These are phyloP conservation scores for Termitomyces sp. DNA, from an alignment of 768 basidiomycete species.

Conservation along the genomic window DNA sequence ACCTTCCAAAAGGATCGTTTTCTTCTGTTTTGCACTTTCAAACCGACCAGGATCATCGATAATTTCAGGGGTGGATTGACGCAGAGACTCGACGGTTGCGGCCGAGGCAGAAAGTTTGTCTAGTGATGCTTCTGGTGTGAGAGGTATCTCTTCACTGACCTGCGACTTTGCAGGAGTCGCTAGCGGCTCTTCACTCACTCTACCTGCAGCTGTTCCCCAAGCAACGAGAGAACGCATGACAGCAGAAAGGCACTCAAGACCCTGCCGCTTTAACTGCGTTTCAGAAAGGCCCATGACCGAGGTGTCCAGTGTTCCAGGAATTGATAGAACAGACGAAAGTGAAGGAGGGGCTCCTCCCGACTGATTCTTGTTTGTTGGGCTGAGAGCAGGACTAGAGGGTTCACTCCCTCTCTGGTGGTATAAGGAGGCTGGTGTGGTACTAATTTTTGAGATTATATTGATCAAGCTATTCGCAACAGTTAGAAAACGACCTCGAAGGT, in stretches of 20 bases:
- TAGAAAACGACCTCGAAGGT: background rate
- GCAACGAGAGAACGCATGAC: slow-evolving; percentile 85
- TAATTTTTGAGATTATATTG: slow-evolving; percentile 93
- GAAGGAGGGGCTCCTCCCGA: slow-evolving; percentile 41
- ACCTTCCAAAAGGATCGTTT: slow-evolving; percentile 90
- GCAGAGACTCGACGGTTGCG: slow-evolving; percentile 47
- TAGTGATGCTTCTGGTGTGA: slow-evolving; percentile 50
- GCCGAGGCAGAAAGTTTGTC: slow-evolving; percentile 46
- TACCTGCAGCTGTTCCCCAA: slow-evolving; percentile 71
- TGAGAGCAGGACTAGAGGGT: slow-evolving; percentile 54
- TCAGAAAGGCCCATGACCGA: slow-evolving; percentile 71
- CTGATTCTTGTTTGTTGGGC: slow-evolving; percentile 43
- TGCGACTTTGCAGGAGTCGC: slow-evolving; percentile 37
- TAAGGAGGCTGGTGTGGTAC: slow-evolving; percentile 47
- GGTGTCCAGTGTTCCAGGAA: slow-evolving; percentile 64
- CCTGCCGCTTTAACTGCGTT: slow-evolving; percentile 78
- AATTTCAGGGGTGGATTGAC: slow-evolving; percentile 71
- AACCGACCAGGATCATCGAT: slow-evolving; percentile 90
- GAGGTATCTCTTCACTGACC: slow-evolving; percentile 45
- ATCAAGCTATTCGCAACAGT: slow-evolving; percentile 32
- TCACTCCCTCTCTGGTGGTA: slow-evolving; percentile 47
- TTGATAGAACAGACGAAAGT: slow-evolving; percentile 56
- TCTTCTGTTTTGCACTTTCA: slow-evolving; percentile 94
- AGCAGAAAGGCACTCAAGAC: slow-evolving; percentile 90
- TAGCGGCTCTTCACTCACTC: slow-evolving; percentile 34